Evolutionary conservation across 768 basidiomycete genomes (phyloP).

Genomic region (Phanerodontia chrysosporium): DNA sequence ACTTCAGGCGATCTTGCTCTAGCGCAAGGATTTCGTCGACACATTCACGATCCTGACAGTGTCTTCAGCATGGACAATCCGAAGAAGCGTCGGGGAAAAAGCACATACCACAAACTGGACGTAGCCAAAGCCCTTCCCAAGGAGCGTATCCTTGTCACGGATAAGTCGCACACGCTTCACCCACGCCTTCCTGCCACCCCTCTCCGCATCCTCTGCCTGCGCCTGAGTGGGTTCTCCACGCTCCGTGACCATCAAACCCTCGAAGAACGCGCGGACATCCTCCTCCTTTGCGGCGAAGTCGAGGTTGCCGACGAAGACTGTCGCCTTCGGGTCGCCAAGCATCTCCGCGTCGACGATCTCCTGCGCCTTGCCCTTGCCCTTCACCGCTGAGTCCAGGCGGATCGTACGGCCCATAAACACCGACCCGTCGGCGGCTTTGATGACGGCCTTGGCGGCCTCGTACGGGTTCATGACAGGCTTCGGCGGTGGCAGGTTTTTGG

Average conservation of each 20-base stretch:
- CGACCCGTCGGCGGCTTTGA: slow-evolving; percentile 61
- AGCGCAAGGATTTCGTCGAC: slow-evolving; percentile 90
- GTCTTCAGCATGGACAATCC: neutral
- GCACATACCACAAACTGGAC: slow-evolving; percentile 76
- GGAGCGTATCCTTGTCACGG: slow-evolving; percentile 84
- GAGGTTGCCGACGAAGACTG: slow-evolving; percentile 88
- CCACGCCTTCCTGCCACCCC: slow-evolving; percentile 41
- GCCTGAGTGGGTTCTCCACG: slow-evolving; percentile 49
- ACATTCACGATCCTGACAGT: slow-evolving; percentile 73
- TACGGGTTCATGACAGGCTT: slow-evolving; percentile 57
- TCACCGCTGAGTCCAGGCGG: slow-evolving; percentile 68
- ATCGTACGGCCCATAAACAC: slow-evolving; percentile 74
- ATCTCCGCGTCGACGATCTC: slow-evolving; percentile 22
- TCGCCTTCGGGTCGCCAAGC: slow-evolving; percentile 69
- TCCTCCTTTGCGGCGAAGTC: slow-evolving; percentile 92
- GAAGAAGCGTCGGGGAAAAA: neutral
- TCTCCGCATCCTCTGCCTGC: slow-evolving; percentile 22
- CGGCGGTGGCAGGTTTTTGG: slow-evolving; percentile 48
- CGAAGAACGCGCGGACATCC: slow-evolving; percentile 83
- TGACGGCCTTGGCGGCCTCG: slow-evolving; percentile 59
- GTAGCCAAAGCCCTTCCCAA: slow-evolving; percentile 95
- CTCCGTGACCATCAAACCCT: slow-evolving; percentile 67
- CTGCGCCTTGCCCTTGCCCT: slow-evolving; percentile 20
- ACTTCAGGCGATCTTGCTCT: slow-evolving; percentile 73
- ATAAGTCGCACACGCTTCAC: slow-evolving; percentile 85